These are phyloP conservation scores for Colletotrichum tofieldiae DNA, from an alignment of 2,329 filamentous ascomycete species.

Conservation along the genomic window DNA sequence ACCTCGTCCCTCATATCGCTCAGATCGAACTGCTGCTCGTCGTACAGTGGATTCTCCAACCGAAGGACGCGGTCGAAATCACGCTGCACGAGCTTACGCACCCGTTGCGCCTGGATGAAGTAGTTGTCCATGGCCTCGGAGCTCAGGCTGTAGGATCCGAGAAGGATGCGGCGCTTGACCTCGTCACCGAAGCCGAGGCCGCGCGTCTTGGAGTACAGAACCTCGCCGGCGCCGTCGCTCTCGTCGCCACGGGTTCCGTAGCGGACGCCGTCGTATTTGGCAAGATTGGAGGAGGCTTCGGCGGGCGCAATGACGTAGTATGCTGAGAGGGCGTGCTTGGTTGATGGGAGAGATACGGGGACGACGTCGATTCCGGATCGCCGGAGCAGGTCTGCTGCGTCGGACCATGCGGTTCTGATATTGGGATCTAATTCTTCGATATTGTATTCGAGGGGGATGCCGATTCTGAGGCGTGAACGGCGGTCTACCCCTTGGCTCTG, in stretches of 20 bases:
- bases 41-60: conserved; percentile 77
- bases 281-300: conserved; percentile 95
- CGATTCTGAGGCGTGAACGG: conserved; percentile 61
- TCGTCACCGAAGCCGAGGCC: conserved; percentile 85
- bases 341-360: conserved; percentile 85
- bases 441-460: conserved; percentile 86
- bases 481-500: conserved; percentile 45
- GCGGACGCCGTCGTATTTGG: conserved; percentile 97
- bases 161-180: conserved; percentile 87
- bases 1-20: conserved; percentile 71
- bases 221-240: conserved; percentile 71
- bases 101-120: conserved; percentile 92
- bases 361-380: conserved; percentile 79
- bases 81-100: conserved; percentile 84
- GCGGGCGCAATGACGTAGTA: conserved; percentile 97
- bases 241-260: conserved; percentile 77
- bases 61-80: conserved; percentile 90
- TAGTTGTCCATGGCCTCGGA: conserved; percentile 96
- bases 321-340: conserved; percentile 87
- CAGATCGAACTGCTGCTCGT: conserved; percentile 68
- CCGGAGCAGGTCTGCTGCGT: conserved; percentile 72
- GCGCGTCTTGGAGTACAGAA: conserved; percentile 83
- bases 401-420: conserved; percentile 80
- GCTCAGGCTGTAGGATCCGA: conserved; percentile 92
- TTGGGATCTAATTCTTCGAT: conserved; percentile 81